Base-by-base conservation (phyloP, 176 grass and related monocot species). In the Oryza nivara region DNA sequence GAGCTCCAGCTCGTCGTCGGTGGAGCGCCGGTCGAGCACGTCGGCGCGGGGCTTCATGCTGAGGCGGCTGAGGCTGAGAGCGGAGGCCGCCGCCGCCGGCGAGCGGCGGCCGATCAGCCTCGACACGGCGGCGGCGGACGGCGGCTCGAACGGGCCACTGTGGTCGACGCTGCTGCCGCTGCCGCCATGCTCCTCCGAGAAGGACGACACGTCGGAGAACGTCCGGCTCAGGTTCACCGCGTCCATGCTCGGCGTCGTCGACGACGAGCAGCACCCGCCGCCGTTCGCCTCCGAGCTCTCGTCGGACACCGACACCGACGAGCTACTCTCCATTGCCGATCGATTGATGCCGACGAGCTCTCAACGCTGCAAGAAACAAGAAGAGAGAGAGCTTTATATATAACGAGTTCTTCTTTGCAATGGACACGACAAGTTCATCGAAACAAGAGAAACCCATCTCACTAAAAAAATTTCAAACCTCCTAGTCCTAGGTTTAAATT, bases 1-100 rank as follows among this genome's bases (percentile, higher is more conserved):
- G 61, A 94, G 90, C 86, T 98, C 96, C 65, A 98, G 28, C 88
- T 98, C 90, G 88, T 92, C 93, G 51, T 92, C 89, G 20, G 88
- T 65, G 47, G 88, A 85, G 28, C 84, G 94, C 69, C 89, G 77
- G 70, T 91, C 90, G 23, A 92, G 74, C 74, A 87, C 86, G 72
- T 96, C 82, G 15, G 48, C 88, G 14, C 78, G 90, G 75, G 94
- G 91, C 81, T 95, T 92, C 85, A 89, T 89, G 76, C 89, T 92
- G 19, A 91, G 76, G 7, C 86, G 92, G 36, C 35, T 36, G 35
- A 36, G 35, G 30, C 83, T 92, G 23, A 92, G 89, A 9, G 96
- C 25, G 74, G 52, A 56, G 1, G 88, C 9, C 80, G 41, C 7
- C 58, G 90, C 48, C 19, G 86, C 48, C 22, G 80, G 48, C 19